Evolutionary conservation across 352 stramenopile species (phyloP), one percentile per base, ranked within the genome.

Genomic region (Globisporangium ultimum): DNA sequence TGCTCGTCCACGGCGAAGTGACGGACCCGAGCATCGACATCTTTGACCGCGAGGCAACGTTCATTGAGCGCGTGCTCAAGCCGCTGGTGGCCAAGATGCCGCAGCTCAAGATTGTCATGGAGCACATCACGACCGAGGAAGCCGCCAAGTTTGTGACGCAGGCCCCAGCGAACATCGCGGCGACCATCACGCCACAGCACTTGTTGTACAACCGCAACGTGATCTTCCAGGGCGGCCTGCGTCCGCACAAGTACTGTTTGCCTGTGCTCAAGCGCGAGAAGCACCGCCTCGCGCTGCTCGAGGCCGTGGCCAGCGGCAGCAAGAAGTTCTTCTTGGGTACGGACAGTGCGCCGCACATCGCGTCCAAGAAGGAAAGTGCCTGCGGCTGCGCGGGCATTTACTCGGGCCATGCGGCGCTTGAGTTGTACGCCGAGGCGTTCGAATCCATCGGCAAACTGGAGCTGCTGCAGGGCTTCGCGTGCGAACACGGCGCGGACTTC

Each of bases 181-280:
- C 97, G 1, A 99, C 93, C 56, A 99, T 99, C 67, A 99, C 98
- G n/a, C 93, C 92, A 41, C 98, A 99, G 74, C 98, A 99, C 65
- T 76, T 99, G 48, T 74, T 99, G 8, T 99, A 98, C 89, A 99
- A 99, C 73, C 87, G 97, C 41, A 99, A 99, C 70, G 68, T 70
- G 34, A 91, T 96, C 61, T 97, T 96, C 71, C 84, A 93, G 58
- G 89, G 97, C 20, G 97, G 97, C 0, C 77, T 99, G 43, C 89
- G 88, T 59, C 98, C 98, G n/a, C 98, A 99, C 78, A 98, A 98
- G 76, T 99, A 99, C 82, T 99, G 97, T 64, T 75, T 99, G n/a
- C 97, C 97, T 1, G 97, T 99, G 63, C 83, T 99, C 42, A 99
- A 99, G 84, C 87, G 87, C 45, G 93, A 98, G 82, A 75, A 83